A percentile compares a stretch with the other conserved stretches of the same genome.
Conservation (phyloP, 768 basidiomycete genomes). For the Cubamyces lactineus region DNA sequence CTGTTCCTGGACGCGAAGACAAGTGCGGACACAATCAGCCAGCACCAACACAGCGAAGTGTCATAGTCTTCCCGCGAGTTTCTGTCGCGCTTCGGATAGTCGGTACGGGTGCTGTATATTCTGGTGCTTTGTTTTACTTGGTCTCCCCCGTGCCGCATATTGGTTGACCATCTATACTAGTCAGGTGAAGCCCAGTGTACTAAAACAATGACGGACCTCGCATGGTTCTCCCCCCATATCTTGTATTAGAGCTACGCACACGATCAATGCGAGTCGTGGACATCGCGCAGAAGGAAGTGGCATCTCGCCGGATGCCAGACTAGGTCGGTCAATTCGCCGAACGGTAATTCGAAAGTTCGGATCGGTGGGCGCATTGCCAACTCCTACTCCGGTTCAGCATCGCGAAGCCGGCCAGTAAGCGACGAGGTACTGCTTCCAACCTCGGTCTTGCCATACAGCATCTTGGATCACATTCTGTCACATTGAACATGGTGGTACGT, state of each 20-base stretch:
- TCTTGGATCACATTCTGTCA: too few relatives aligned
- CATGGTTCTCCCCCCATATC: background rate
- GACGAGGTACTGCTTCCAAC: too few relatives aligned
- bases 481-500: too few relatives aligned
- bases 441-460: too few relatives aligned
- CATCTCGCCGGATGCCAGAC: background rate
- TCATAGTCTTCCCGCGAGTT: background rate
- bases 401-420: too few relatives aligned
- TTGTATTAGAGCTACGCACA: slow-evolving; percentile 19
- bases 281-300: background rate
- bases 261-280: slow-evolving; percentile 13
- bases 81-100: background rate
- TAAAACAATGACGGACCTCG: slow-evolving; percentile 13
- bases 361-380: background rate
- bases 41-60: slow-evolving; percentile 13
- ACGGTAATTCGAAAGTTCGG: background rate
- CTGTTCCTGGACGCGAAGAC: slow-evolving; percentile 95
- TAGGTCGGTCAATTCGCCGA: background rate
- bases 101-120: slow-evolving; percentile 7
- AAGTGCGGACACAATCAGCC: slow-evolving; percentile 34
- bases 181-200: slow-evolving; percentile 17
- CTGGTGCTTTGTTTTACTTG: background rate
- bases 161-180: background rate
- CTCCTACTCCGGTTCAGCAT: too few relatives aligned
- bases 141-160: background rate